Evolutionary conservation across 768 basidiomycete species (phyloP).

Genomic region (Scleroderma citrinum): DNA sequence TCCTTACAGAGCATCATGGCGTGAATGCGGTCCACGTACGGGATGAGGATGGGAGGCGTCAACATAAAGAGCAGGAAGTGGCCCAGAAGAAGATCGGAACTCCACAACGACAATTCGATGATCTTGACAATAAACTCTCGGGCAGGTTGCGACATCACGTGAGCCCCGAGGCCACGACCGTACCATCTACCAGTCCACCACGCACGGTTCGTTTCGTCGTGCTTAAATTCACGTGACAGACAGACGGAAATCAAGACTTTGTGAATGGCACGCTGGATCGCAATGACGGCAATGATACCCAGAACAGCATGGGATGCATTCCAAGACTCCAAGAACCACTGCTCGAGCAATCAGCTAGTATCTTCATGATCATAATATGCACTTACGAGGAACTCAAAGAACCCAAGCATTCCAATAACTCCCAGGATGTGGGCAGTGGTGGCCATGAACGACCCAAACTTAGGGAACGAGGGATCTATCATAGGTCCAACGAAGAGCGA

Average conservation of each 20-base stretch:
- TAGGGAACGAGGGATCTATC: slow-evolving; percentile 75
- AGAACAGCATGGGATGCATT: slow-evolving; percentile 88
- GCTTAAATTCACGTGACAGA: slow-evolving; percentile 97
- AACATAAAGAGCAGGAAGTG: slow-evolving; percentile 88
- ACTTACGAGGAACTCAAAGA: slow-evolving; percentile 94
- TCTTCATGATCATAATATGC: background rate
- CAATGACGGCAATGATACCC: slow-evolving; percentile 86
- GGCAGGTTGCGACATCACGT: slow-evolving; percentile 95
- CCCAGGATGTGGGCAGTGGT: slow-evolving; percentile 81
- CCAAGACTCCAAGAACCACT: slow-evolving; percentile 97
- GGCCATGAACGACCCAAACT: slow-evolving; percentile 91
- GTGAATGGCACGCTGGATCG: slow-evolving; percentile 88
- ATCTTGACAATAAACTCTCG: slow-evolving; percentile 98
- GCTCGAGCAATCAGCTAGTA: slow-evolving; percentile 6
- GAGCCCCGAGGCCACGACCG: slow-evolving; percentile 83
- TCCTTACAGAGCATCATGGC: slow-evolving; percentile 82
- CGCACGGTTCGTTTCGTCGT: slow-evolving; percentile 96
- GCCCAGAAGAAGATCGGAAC: slow-evolving; percentile 85
- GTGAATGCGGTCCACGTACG: slow-evolving; percentile 88
- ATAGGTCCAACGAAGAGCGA: slow-evolving; percentile 93
- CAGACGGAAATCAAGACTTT: slow-evolving; percentile 93
- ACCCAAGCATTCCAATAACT: slow-evolving; percentile 81
- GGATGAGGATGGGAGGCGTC: slow-evolving; percentile 81
- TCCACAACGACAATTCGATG: slow-evolving; percentile 93
- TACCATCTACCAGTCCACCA: slow-evolving; percentile 99